phyloP scores from a whole-genome alignment of 106 monocot species.

The Platanthera guangdongensis region DNA sequence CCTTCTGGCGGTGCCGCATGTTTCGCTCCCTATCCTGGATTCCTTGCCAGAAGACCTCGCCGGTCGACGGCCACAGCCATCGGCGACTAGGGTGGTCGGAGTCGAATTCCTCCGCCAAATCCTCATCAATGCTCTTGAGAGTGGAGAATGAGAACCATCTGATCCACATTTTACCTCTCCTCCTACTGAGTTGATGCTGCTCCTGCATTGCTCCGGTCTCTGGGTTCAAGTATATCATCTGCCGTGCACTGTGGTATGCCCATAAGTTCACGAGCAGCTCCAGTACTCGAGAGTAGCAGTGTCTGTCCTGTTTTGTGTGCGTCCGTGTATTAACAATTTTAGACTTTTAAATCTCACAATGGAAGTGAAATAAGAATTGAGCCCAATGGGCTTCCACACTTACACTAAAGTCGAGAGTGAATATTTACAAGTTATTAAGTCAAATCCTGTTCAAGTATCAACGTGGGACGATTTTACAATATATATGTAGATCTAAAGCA shows the following conservation, averaged over 20 bases:
- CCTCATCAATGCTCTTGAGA: slow-evolving; percentile 93
- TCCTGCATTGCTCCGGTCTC: slow-evolving; percentile 80
- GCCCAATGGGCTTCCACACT: no score
- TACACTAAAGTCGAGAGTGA: no score
- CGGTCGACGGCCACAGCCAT: slow-evolving; percentile 87
- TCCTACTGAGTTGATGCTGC: slow-evolving; percentile 47
- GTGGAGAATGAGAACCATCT: slow-evolving; percentile 72
- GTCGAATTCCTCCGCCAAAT: slow-evolving; percentile 80
- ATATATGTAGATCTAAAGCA: no score
- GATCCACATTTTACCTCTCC: slow-evolving; percentile 75
- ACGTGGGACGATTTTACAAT: no score
- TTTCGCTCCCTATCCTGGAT: slow-evolving; percentile 64
- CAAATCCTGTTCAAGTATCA: no score
- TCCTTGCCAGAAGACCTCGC: slow-evolving; percentile 94
- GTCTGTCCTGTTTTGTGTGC: slow-evolving; percentile 47
- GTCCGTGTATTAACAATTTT: not conserved
- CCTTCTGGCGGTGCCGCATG: slow-evolving; percentile 55
- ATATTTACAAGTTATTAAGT: no score
- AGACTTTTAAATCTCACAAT: no score
- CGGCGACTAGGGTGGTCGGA: slow-evolving; percentile 31
- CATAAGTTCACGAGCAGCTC: slow-evolving; percentile 89
- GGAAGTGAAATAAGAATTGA: no score
- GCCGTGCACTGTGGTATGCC: slow-evolving; percentile 87
- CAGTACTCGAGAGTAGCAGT: slow-evolving; percentile 83
- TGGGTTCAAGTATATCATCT: slow-evolving; percentile 80